Conservation (phyloP, 2,329 filamentous ascomycete species). For the Diaporthe sp. region DNA sequence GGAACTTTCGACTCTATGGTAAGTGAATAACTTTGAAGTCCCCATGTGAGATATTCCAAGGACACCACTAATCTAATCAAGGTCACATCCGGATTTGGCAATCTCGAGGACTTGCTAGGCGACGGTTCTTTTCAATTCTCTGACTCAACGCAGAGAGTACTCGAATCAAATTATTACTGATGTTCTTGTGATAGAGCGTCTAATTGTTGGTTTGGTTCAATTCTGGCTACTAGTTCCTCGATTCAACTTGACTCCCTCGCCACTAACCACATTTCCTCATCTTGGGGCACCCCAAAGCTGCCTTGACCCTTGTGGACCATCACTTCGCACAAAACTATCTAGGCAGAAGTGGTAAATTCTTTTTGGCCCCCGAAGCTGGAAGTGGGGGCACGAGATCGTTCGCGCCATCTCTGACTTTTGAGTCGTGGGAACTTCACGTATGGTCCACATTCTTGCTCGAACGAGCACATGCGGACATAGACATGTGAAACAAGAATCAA, state of each 20-base stretch:
- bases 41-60: background rate
- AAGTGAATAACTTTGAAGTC: background rate
- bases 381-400: background rate
- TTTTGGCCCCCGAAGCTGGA: too few species aligned
- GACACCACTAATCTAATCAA: background rate
- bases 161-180: background rate
- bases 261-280: too few species aligned
- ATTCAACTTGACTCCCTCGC: background rate
- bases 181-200: background rate
- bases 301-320: too few species aligned
- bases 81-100: conserved; percentile 38
- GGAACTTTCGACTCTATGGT: conserved; percentile 39
- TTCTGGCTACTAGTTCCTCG: too few species aligned
- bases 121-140: conserved; percentile 30
- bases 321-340: background rate
- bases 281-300: background rate
- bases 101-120: conserved; percentile 34
- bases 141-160: background rate
- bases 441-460: background rate
- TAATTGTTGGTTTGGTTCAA: background rate
- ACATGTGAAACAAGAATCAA: conserved; percentile 1
- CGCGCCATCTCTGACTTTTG: background rate
- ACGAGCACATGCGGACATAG: conserved; percentile 1
- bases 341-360: background rate
- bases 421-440: background rate